Evolutionary conservation across 2,329 filamentous ascomycete genomes (phyloP), one percentile per base, ranked within the genome.

Genomic region (Ophiostoma ips): DNA sequence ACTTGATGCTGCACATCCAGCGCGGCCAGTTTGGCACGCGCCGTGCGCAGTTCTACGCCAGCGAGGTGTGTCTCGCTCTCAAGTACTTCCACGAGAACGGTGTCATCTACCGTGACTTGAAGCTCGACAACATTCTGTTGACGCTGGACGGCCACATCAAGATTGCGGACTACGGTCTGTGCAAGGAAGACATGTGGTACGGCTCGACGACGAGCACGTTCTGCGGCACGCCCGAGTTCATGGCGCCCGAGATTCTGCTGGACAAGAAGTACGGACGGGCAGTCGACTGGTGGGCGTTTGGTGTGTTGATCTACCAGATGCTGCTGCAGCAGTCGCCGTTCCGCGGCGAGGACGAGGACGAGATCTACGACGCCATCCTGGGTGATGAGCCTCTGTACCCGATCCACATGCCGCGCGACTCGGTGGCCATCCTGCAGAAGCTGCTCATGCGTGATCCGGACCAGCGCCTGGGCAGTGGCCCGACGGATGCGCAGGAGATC

Each of bases 161-260:
- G 75, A 88, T 98, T 72, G 92, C 79, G 49, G 92, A 98, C 75
- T 98, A 95, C 64, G 92, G 92, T 78, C 78, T 98, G 46, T 98
- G 94, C 72, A 98, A 98, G 68, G 92, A 98, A 64, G 89, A 98
- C 60, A 98, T 98, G 92, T 98, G 90, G 89, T 98, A 94, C 63
- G 88, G 88, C 40, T 90, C 86, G 50, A 95, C 86, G 2, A 98
- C 92, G 0, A 90, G 89, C 68, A 98, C 92, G 8, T 98, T 98
- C 72, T 98, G 92, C 64, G 92, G 92, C 66, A 98, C 92, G n/a
- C 92, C 92, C 15, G 92, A 98, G 64, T 98, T 98, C 58, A 98
- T 98, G 92, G 92, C 92, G 9, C 92, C 92, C 9, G 92, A 98
- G 84, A 98, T 98, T 68, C 71, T 98, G 34, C 74, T 96, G 51